Evolutionary conservation across 495 filamentous ascomycete species (phyloP).

Genomic region (Lasiosphaeris hirsuta): DNA sequence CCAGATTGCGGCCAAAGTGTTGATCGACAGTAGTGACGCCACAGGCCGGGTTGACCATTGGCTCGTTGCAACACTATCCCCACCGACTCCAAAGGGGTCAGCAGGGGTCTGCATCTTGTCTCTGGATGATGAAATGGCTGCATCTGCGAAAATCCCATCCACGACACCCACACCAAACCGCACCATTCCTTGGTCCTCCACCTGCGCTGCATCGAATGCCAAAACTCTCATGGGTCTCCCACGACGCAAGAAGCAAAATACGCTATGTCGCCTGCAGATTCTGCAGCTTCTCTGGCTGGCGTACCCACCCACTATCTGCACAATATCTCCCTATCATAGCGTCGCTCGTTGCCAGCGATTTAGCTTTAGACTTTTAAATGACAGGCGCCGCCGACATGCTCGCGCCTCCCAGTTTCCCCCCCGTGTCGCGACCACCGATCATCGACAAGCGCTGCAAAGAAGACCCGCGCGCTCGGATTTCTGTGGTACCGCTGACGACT

Average conservation of each 20-base stretch:
- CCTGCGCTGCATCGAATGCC: neutral
- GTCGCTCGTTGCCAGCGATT: neutral
- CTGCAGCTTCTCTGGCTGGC: slow-evolving; percentile 1
- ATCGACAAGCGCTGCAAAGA: too few species aligned
- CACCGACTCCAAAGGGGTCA: neutral
- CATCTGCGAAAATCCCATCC: slow-evolving; percentile 12
- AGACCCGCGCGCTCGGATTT: too few species aligned
- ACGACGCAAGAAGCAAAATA: too few species aligned
- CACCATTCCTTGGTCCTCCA: neutral
- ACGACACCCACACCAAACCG: neutral
- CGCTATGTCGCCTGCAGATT: slow-evolving; percentile 4
- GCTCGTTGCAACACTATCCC: neutral
- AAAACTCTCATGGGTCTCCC: neutral
- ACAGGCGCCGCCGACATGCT: too few species aligned
- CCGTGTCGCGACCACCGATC: too few species aligned
- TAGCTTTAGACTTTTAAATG: too few species aligned
- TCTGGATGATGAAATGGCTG: slow-evolving; percentile 24
- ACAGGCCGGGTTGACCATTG: slow-evolving; percentile 12
- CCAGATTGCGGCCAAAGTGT: slow-evolving; percentile 4
- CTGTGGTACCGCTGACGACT: too few species aligned
- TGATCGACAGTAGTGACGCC: slow-evolving; percentile 24
- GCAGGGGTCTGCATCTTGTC: slow-evolving; percentile 11
- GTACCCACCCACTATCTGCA: neutral
- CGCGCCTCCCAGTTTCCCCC: too few species aligned
- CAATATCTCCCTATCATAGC: neutral